Conservation (phyloP, 2,329 filamentous ascomycete species). For the Tolypocladium tropicale region DNA sequence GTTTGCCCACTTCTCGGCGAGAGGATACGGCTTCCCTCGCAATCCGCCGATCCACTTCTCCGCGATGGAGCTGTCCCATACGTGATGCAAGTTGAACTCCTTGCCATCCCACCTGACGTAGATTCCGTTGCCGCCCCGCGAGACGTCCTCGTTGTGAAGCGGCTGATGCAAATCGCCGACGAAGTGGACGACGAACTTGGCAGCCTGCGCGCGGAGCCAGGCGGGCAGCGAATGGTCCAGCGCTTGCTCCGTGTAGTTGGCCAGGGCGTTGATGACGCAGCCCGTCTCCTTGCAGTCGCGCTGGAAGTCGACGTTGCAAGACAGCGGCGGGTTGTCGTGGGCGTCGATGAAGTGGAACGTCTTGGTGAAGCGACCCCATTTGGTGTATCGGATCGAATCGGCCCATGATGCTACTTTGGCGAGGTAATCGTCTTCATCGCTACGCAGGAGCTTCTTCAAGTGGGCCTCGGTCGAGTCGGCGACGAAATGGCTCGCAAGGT, state of each 20-base stretch:
- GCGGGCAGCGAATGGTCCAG: constrained; percentile 33
- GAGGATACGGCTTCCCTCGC: constrained; percentile 35
- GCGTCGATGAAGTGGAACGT: constrained; percentile 62
- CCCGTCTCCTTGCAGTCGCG: constrained; percentile 52
- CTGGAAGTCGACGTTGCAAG: constrained; percentile 45
- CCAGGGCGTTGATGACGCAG: constrained; percentile 51
- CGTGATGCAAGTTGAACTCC: constrained; percentile 56
- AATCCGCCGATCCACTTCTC: constrained; percentile 53
- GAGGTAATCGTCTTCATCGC: constrained; percentile 45
- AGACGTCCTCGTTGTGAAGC: constrained; percentile 54
- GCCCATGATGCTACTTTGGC: constrained; percentile 58
- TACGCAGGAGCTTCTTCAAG: constrained; percentile 47
- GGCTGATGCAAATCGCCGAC: constrained; percentile 62
- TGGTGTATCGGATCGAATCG: constrained; percentile 54
- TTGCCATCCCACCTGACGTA: constrained; percentile 48
- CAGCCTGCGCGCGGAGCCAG: constrained; percentile 44
- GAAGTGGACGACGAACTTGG: constrained; percentile 60
- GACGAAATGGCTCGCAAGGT: constrained; percentile 51
- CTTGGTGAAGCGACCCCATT: constrained; percentile 50
- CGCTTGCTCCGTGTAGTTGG: constrained; percentile 49
- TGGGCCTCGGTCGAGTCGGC: constrained; percentile 42
- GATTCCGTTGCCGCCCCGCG: constrained; percentile 59
- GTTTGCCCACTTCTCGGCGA: constrained; percentile 46
- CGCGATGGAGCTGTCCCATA: constrained; percentile 64
- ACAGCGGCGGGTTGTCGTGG: constrained; percentile 47